Base-by-base conservation (phyloP, 2,329 filamentous ascomycete species). In the Dactylonectria estremocensis region DNA sequence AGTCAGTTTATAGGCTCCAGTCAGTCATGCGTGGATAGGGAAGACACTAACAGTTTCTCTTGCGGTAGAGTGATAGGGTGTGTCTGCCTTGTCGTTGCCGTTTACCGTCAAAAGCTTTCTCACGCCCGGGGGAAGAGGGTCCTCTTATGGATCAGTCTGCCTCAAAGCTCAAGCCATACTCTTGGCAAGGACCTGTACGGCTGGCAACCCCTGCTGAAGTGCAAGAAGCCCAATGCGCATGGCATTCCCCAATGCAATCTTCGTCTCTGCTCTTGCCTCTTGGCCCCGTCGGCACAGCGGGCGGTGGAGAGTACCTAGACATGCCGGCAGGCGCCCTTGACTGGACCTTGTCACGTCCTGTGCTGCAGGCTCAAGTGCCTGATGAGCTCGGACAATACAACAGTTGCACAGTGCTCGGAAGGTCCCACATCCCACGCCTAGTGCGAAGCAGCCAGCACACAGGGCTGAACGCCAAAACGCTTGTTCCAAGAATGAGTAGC, bases 391-490 rank as follows among this genome's bases (percentile, higher is more conserved):
- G 40, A 43, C 40, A 14, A 18, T n/a, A 43, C 40, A 43, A 28
- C 24, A 28, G 24, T 28, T 28, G 24, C 40, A 43, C 14, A n/a
- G 40, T 43, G 40, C 40, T 43, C 40, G 40, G 40, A n/a, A 43
- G 16, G 40, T 43, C 40, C 40, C 40, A n/a, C 40, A 43, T 43
- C 40, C 40, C 14, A 43, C 16, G 14, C 11, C 20, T 49, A 49
- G 46, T 28, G 46, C 28, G 24, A 14, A 43, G 16, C 24, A 11
- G 40, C 56, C 45, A 43, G 46, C 46, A 28, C 50, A 22, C 66
- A 69, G 66, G 71, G 68, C 71, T 71, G 71, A 53, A 31, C 13
- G 69, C 62, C 22, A 59, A 20, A 52, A 53, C n/a, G n/a, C 31
- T 53, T 24, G 37, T 11, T 33, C 40, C 14, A 3, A 20, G 53